Evolutionary conservation across 768 basidiomycete genomes (phyloP), one percentile per base, ranked within the genome.

Genomic region (Suillus luteus): DNA sequence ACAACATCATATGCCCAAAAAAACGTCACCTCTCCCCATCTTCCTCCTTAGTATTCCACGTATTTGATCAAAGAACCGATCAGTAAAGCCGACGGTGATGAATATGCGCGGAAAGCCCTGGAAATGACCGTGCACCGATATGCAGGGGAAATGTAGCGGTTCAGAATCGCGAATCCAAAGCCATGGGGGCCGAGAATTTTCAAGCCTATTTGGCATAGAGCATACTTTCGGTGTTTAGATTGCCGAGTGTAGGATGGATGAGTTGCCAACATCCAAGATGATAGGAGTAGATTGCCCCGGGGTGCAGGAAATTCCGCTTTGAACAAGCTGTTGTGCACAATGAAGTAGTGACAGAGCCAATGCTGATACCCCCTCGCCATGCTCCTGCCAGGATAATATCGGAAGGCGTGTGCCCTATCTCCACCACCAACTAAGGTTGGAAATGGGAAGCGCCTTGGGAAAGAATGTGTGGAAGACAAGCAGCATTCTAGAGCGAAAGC

Each of bases 401-500:
- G 19, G 77, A 72, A 0, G 90, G 83, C 2, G 78, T 66, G 71
- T 91, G 87, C 0, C 85, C 84, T 33, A 88, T 76, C 10, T 70
- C 75, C 57, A 83, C 77, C 43, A 89, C 79, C 24, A 93, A 86
- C 72, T 93, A 11, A 93, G 75, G 88, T 80, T 0, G 92, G 92
- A 78, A 94, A 94, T 9, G 90, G 83, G 65, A 87, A 79, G 5
- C 75, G 75, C 14, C 78, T 73, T 35, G 71, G 65, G 69, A 76
- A 76, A 33, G 85, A 81, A 57, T 77, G 71, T 14, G 75, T 71
- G 7, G 84, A 76, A 44, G 86, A 84, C 51, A 89, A 82, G 6
- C 91, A 87, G 73, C 94, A 95, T 74, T 93, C 92, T 55, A 91
- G 68, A 14, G 83, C 82, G 69, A 91, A 82, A 5, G 80, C 76